These are phyloP conservation scores for Sphaceloma murrayae DNA, from an alignment of 2,329 filamentous ascomycete genomes.

Conservation along the genomic window DNA sequence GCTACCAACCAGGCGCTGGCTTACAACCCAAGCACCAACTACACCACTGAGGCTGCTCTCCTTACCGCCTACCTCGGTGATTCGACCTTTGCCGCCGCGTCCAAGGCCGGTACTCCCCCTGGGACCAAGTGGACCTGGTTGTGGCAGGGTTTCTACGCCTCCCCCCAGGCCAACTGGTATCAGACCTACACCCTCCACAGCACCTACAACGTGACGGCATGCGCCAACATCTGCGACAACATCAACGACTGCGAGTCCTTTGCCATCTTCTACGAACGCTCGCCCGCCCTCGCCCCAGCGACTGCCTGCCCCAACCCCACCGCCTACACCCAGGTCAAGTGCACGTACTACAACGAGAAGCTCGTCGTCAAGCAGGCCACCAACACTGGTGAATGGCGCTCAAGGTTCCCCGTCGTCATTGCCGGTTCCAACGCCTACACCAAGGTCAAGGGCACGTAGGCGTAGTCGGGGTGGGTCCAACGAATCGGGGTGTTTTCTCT, in stretches of 20 bases:
- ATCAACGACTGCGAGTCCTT: conserved; percentile 19
- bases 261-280: conserved; percentile 21
- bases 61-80: conserved; percentile 14
- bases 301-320: conserved; percentile 24
- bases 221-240: conserved; percentile 18
- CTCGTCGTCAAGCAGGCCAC: conserved; percentile 20
- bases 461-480: too few relatives aligned
- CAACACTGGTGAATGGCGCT: conserved; percentile 24
- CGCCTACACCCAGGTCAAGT: conserved; percentile 16
- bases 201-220: conserved; percentile 17
- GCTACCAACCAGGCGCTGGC: not conserved
- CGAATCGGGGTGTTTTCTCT: too few relatives aligned
- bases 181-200: conserved; percentile 15
- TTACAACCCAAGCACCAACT: conserved; percentile 7
- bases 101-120: conserved; percentile 17
- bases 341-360: conserved; percentile 7
- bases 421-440: conserved; percentile 34
- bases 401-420: conserved; percentile 26
- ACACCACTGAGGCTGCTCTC: not conserved
- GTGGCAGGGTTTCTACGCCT: conserved; percentile 20
- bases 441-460: conserved; percentile 18
- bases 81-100: conserved; percentile 18
- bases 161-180: conserved; percentile 19
- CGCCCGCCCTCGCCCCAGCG: conserved; percentile 18
- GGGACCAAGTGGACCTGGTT: conserved; percentile 20